Evolutionary conservation across 345 rosid species (phyloP).

Genomic region (Erodium maritimum): DNA sequence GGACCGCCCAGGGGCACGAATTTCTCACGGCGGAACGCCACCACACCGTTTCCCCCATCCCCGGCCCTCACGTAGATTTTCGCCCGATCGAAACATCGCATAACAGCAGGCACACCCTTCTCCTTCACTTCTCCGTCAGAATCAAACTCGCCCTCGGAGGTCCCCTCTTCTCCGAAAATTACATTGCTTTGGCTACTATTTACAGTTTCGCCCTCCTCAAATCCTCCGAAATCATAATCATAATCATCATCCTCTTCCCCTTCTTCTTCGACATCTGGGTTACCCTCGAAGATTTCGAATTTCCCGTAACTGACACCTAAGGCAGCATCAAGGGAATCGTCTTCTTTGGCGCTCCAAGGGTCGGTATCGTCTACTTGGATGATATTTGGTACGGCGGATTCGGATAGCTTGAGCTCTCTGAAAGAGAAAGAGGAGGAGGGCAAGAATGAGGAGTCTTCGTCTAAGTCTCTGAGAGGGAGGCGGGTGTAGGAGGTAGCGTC

Average conservation of each 20-base stretch:
- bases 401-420: constrained; percentile 46
- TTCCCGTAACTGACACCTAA: constrained; percentile 3
- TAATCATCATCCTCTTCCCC: constrained; percentile 28
- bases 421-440: constrained; percentile 10
- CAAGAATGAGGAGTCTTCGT: constrained; percentile 20
- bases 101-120: constrained; percentile 85
- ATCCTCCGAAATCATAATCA: constrained; percentile 11
- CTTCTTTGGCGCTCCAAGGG: constrained; percentile 19
- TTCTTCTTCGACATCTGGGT: constrained; percentile 13
- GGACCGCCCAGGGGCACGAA: constrained; percentile 87
- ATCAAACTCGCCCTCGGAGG: constrained; percentile 18
- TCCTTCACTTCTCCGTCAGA: constrained; percentile 42
- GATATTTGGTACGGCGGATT: constrained; percentile 27
- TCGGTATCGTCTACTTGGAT: constrained; percentile 8
- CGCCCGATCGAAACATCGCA: constrained; percentile 85
- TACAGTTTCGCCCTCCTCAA: constrained; percentile 15
- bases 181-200: constrained; percentile 16
- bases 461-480: constrained; percentile 57
- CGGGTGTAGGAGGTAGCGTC: constrained; percentile 81
- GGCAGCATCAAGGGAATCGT: constrained; percentile 1
- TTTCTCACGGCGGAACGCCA: constrained; percentile 81
- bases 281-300: constrained; percentile 12
- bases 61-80: constrained; percentile 77
- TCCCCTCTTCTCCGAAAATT: constrained; percentile 5
- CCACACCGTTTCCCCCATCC: constrained; percentile 83